Base-by-base conservation (phyloP, 768 basidiomycete species). In the Auricularia sp. region DNA sequence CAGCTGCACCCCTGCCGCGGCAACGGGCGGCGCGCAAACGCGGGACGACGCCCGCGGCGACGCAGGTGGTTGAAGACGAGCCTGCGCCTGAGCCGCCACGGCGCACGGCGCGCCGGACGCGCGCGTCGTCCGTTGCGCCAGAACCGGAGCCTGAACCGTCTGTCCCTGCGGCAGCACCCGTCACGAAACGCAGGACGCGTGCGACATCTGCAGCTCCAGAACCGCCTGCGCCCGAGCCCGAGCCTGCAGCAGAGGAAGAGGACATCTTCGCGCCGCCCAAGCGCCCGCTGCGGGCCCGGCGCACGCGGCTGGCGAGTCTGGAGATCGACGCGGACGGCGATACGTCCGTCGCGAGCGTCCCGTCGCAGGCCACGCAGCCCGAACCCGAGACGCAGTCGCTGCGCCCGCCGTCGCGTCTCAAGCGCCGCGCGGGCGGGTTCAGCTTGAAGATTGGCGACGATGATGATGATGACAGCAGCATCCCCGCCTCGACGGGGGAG, bases 391-490 rank as follows among this genome's bases (percentile, higher is more conserved):
- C 29, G 29, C 29, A 29, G 4, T 14, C 33, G 56, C 56, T 18
- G 56, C 56, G 23, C 6, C 56, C 56, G 23, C 56, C 23, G 12
- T 29, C 56, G 23, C 14, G 56, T 33, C 56, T 8, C 11, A 54
- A 54, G 18, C n/a, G n/a, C 11, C 53, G 53, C 29, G 53, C n/a
- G 34, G 23, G 56, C 56, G 56, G 56, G 29, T 59, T 59, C 62
- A 67, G 63, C 42, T 70, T 18, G 67, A 66, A 29, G 72, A 70
- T 61, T 6, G 29, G 51, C 4, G 60, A 61, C 47, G 53, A 62
- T 54, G 58, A 33, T 18, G 43, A 44, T 8, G 64, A 64, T n/a
- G 85, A 51, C 11, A 51, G 43, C 43, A 56, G 56, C 21, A 29
- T 33, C 11, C 56, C 12, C 21, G 56, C 14, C 0, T n/a, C 53